Conservation (phyloP, 176 grass and related monocot species). For the Tuctoria greenei region DNA sequence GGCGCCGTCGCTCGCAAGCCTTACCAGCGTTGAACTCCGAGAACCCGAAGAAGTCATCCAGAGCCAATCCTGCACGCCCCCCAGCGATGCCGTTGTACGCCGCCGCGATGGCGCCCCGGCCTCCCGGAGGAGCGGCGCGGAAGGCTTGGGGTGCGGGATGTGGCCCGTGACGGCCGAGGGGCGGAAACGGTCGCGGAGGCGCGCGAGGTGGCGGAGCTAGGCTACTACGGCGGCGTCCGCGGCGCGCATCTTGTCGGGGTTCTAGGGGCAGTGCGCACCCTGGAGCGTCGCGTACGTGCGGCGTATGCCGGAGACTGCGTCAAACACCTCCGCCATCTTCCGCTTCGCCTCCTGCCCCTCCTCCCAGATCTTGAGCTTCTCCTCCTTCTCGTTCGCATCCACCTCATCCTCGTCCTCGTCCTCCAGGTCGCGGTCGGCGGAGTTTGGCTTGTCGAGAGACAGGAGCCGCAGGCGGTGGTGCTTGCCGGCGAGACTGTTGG, state of each 20-base stretch:
- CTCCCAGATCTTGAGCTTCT: conserved; percentile 80
- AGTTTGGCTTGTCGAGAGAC: no score
- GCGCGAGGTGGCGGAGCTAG: conserved; percentile 76
- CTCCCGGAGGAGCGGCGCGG: background rate
- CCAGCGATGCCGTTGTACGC: no score
- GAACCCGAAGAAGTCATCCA: no score
- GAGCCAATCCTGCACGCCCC: no score
- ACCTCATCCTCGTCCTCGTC: no score
- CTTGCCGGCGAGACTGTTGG: no score
- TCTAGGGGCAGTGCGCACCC: conserved; percentile 81
- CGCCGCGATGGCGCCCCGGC: background rate
- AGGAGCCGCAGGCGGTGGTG: no score
- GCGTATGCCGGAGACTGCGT: conserved; percentile 63
- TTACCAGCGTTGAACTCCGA: no score
- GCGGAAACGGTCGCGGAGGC: conserved; percentile 18
- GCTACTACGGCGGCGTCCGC: conserved; percentile 72
- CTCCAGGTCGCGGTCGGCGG: no score
- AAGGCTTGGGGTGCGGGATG: background rate
- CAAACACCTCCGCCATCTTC: conserved; percentile 67
- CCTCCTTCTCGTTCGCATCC: conserved; percentile 38
- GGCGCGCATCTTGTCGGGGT: conserved; percentile 72
- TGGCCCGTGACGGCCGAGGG: background rate
- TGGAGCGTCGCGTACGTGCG: conserved; percentile 74
- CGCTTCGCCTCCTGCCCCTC: conserved; percentile 32
- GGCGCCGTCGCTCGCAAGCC: no score